These are phyloP conservation scores for Populus nigra DNA, from an alignment of 345 rosid genomes.

Conservation along the genomic window DNA sequence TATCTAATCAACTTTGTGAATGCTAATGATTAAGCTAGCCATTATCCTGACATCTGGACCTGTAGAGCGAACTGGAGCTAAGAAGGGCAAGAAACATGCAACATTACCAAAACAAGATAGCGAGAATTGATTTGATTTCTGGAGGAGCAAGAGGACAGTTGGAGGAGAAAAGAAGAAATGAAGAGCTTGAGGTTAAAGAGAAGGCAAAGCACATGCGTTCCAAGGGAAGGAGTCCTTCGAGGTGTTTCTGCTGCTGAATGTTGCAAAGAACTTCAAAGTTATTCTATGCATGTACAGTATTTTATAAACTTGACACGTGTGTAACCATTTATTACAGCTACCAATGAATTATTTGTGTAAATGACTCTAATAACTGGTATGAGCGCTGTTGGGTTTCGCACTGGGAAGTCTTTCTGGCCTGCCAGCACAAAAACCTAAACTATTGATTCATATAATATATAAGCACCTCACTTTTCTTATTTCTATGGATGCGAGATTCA, in stretches of 20 bases:
- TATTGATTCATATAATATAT: too few relatives aligned
- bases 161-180: conserved; percentile 55
- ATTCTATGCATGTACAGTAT: background rate
- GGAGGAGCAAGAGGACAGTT: conserved; percentile 55
- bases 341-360: background rate
- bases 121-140: conserved; percentile 50
- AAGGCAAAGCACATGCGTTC: conserved; percentile 46
- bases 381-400: background rate
- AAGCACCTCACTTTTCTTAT: too few relatives aligned
- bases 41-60: conserved; percentile 1
- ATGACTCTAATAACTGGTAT: background rate
- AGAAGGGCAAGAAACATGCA: conserved; percentile 41
- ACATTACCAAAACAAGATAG: conserved; percentile 55
- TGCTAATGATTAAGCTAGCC: background rate
- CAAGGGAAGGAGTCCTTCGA: conserved; percentile 36
- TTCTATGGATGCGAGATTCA: too few relatives aligned
- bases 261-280: background rate
- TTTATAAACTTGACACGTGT: background rate
- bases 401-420: background rate
- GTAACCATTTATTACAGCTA: background rate
- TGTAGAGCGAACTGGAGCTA: conserved; percentile 61
- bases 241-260: conserved; percentile 55
- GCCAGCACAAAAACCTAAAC: background rate
- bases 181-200: conserved; percentile 49
- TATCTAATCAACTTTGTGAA: background rate